Percentiles rank a stretch among this genome's conserved stretches.
Conservation (phyloP, 495 filamentous ascomycete genomes). For the Penicillium roqueforti region DNA sequence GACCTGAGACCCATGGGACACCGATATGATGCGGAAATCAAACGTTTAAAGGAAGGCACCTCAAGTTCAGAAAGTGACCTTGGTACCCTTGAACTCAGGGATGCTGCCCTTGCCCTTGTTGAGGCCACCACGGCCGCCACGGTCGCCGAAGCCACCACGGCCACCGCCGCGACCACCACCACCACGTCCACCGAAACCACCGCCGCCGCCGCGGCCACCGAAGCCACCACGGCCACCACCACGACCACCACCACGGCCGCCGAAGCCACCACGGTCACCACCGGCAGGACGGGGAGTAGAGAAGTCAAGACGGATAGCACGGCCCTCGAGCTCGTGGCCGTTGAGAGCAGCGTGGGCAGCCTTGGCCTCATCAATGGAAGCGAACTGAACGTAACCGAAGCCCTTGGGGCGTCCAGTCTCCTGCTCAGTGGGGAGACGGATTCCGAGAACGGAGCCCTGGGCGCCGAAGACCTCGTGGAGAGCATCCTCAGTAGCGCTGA, state of each 20-base stretch:
- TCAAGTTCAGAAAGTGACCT: slow-evolving; percentile 73
- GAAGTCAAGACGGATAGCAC: slow-evolving; percentile 84
- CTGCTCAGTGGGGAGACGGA: slow-evolving; percentile 86
- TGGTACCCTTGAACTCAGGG: slow-evolving; percentile 85
- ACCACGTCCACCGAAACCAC: slow-evolving; percentile 43
- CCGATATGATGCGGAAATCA: slow-evolving; percentile 17
- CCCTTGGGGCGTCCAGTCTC: slow-evolving; percentile 87
- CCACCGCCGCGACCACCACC: slow-evolving; percentile 38
- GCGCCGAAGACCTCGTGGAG: slow-evolving; percentile 71
- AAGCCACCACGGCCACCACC: slow-evolving; percentile 49
- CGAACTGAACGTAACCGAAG: slow-evolving; percentile 88
- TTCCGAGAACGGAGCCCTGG: slow-evolving; percentile 64
- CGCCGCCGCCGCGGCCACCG: slow-evolving; percentile 45
- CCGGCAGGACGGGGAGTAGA: slow-evolving; percentile 64
- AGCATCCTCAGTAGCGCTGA: slow-evolving; percentile 72
- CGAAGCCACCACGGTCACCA: slow-evolving; percentile 46
- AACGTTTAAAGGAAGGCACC: slow-evolving; percentile 11
- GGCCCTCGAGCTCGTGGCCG: slow-evolving; percentile 72
- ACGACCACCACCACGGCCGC: slow-evolving; percentile 42
- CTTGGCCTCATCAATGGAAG: slow-evolving; percentile 80
- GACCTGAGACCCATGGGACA: slow-evolving; percentile 15
- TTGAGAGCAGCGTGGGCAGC: slow-evolving; percentile 68
- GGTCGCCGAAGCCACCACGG: slow-evolving; percentile 46
- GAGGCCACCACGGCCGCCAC: slow-evolving; percentile 50
- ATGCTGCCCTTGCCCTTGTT: slow-evolving; percentile 70